Base-by-base conservation (phyloP, 306 rosid species). In the Vigna radiata region DNA sequence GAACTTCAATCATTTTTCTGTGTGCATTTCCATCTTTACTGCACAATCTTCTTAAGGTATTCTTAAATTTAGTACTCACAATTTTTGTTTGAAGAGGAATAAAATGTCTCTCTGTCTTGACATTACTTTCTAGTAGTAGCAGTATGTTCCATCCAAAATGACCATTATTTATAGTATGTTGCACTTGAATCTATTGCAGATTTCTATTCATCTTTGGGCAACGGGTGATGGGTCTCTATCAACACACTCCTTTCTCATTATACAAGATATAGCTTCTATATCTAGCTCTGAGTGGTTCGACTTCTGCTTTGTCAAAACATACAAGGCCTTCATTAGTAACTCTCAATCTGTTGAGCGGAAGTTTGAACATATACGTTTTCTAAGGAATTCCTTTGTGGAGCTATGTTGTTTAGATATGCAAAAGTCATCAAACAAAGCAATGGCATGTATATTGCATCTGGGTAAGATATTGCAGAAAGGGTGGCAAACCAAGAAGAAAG, bases 161-260 rank as follows among this genome's bases (percentile, higher is more conserved):
- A 25, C 27, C 1, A 25, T 25, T 25, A 25, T 25, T 2, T 25
- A 25, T 25, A 25, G 27, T 25, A 25, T 25, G 27, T 62, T 68
- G 71, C 54, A 19, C 75, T 79, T 44, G 10, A 82, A 82, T 83
- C 79, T 69, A 73, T 69, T 88, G 87, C 90, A 95, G 99, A 83
- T 86, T 83, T 85, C 88, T 48, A 90, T 95, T 79, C 93, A 89
- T 81, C 78, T 95, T 61, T 95, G 99, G 97, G 97, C 92, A 66
- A 89, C 97, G 70, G 93, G 92, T 63, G 88, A 86, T 81, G 90
- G 83, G 25, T 79, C 85, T 70, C 64, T 95, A 59, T 86, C 97
- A 2, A 86, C 97, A 64, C 83, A 84, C 16, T 81, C 97, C 82
- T 92, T 90, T 87, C 86, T 85, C 79, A 79, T 89, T 73, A 86